phyloP scores from a whole-genome alignment of 768 basidiomycete species.

The Russula earlei region DNA sequence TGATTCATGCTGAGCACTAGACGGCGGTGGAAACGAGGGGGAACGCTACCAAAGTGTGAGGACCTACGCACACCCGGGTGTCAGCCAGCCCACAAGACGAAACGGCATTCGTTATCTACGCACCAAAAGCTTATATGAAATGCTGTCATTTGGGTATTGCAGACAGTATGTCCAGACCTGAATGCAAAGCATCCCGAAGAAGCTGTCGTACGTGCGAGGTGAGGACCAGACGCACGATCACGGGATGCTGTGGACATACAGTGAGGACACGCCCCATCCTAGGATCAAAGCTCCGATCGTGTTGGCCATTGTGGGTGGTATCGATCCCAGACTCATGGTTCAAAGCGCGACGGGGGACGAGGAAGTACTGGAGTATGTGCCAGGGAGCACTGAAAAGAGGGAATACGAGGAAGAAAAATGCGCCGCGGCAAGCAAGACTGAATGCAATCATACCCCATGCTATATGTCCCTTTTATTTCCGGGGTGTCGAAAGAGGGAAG shows the following conservation, averaged over 20 bases:
- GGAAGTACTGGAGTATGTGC: neutral
- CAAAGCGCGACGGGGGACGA: neutral
- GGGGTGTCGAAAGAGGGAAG: neutral
- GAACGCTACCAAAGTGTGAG: constrained; percentile 7
- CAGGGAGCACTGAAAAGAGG: neutral
- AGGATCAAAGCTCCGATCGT: constrained; percentile 16
- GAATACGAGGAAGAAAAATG: neutral
- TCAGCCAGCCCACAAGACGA: neutral
- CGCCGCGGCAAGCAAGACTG: neutral
- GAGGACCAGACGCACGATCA: neutral
- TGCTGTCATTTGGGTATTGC: constrained; percentile 16
- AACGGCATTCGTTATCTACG: neutral
- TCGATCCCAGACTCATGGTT: neutral
- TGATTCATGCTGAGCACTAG: neutral
- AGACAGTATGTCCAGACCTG: constrained; percentile 16
- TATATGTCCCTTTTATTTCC: neutral
- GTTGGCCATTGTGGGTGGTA: constrained; percentile 6
- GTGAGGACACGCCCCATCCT: constrained; percentile 16
- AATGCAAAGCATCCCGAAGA: constrained; percentile 18
- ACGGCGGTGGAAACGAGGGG: neutral
- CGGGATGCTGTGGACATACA: constrained; percentile 9
- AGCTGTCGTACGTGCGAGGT: neutral
- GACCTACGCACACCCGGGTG: neutral
- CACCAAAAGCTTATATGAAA: constrained; percentile 16
- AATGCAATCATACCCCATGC: neutral